phyloP scores from a whole-genome alignment of 108 stramenopile species.

The Nitzschia putrida region DNA sequence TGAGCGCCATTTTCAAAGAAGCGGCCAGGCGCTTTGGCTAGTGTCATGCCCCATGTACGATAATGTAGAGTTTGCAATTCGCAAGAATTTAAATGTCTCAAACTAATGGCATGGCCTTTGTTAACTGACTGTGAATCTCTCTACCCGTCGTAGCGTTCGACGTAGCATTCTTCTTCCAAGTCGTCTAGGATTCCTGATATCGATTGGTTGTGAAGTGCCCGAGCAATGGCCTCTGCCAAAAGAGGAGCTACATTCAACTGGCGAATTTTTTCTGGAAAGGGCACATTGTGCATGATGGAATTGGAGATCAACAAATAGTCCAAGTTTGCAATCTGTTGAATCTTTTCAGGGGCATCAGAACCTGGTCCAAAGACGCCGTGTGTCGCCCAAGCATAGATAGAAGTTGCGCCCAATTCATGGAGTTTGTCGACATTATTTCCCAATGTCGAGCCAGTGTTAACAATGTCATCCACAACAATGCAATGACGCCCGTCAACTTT shows the following conservation, averaged over 20 bases:
- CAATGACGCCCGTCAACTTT: slow-evolving; percentile 78
- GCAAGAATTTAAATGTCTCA: neutral
- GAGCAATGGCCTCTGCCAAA: slow-evolving; percentile 83
- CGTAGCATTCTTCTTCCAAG: slow-evolving; percentile 32
- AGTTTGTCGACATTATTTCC: slow-evolving; percentile 56
- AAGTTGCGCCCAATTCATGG: slow-evolving; percentile 62
- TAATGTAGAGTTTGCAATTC: neutral
- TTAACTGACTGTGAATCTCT: neutral
- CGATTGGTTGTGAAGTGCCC: slow-evolving; percentile 74
- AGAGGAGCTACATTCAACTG: slow-evolving; percentile 86
- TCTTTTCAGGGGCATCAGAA: slow-evolving; percentile 49
- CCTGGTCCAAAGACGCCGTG: slow-evolving; percentile 79
- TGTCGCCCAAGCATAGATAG: slow-evolving; percentile 86
- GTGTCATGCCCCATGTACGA: too few species aligned
- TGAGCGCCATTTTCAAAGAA: slow-evolving; percentile 24
- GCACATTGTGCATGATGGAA: slow-evolving; percentile 49
- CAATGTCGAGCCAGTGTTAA: slow-evolving; percentile 82
- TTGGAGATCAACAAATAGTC: slow-evolving; percentile 84
- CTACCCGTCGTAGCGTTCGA: slow-evolving; percentile 52
- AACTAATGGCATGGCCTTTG: neutral
- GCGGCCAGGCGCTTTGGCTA: slow-evolving; percentile 16
- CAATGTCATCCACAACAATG: slow-evolving; percentile 89
- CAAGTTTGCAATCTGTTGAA: slow-evolving; percentile 60
- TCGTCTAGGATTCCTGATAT: slow-evolving; percentile 75
- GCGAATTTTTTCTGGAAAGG: slow-evolving; percentile 71